Evolutionary conservation across 805 yeast genomes (phyloP), one percentile per base, ranked within the genome.

Genomic region (Starmerella apicola): DNA sequence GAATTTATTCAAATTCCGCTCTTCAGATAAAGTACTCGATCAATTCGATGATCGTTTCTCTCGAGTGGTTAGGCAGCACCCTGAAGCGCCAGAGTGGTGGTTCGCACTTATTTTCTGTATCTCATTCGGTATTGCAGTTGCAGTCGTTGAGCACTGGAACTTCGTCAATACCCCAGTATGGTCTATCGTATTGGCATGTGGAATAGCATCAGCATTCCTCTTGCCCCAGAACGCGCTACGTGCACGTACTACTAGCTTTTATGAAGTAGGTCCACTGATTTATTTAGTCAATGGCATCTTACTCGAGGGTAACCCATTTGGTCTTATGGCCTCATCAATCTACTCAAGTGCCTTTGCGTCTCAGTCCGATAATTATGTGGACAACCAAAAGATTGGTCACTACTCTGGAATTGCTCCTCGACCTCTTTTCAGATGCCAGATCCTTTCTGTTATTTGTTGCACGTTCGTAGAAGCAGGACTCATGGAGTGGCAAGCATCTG

Each of bases 81-180:
- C 67, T 23, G 83, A 78, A 47, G 82, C 76, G 18, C 88, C 91
- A 1, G 79, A 67, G 41, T 67, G 68, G 76, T 76, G 83, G 81
- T 71, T 67, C 44, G 38, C 64, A 13, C 26, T 51, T 72, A 44
- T 63, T 8, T 53, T 74, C 24, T 38, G 67, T 20, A 46, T 60
- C 1, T 65, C 76, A 21, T 56, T 73, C 1, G 50, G 56, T 5
- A 62, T 68, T 42, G 73, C 72, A 1, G 53, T 71, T 15, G 44
- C 63, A 0, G 62, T 68, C 43, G 71, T 71, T 7, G 48, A 63
- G 37, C 55, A 39, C 19, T 49, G 51, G 29, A 41, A 42, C 15
- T 43, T 47, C 29, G 57, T 64, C 5, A 58, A 70, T 34, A 70
- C 78, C 4, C 78, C 78, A 15, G 70, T 72, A 20, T 74, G 79